Percentiles rank a stretch among this genome's conserved stretches.
phyloP scores from a whole-genome alignment of 164 flowering plant genomes.

The Berberis thunbergii region DNA sequence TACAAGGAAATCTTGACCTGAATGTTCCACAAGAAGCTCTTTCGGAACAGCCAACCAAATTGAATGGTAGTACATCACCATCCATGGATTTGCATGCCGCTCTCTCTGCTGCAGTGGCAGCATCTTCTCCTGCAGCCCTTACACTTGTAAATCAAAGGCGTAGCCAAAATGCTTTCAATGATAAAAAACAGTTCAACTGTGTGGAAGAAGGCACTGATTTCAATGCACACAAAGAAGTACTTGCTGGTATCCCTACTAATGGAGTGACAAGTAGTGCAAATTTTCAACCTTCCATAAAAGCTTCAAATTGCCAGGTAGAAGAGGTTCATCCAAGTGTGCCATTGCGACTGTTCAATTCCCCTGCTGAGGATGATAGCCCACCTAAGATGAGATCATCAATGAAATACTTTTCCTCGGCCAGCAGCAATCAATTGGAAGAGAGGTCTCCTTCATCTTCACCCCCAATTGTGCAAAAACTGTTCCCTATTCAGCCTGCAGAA shows the following conservation, averaged over 20 bases:
- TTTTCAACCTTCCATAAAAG: slow-evolving; percentile 46
- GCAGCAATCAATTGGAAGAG: slow-evolving; percentile 52
- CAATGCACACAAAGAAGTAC: slow-evolving; percentile 22
- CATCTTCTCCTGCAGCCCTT: slow-evolving; percentile 37
- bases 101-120: slow-evolving; percentile 45
- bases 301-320: slow-evolving; percentile 43
- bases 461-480: no score
- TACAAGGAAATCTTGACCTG: no score
- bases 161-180: slow-evolving; percentile 22
- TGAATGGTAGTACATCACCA: slow-evolving; percentile 31
- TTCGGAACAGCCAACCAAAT: slow-evolving; percentile 7
- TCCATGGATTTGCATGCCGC: slow-evolving; percentile 61
- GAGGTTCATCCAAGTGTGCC: slow-evolving; percentile 37
- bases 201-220: slow-evolving; percentile 25
- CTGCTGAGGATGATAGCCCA: slow-evolving; percentile 55
- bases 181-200: slow-evolving; percentile 31
- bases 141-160: slow-evolving; percentile 38
- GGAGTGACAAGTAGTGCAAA: slow-evolving; percentile 50
- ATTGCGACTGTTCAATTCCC: slow-evolving; percentile 65
- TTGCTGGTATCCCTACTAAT: slow-evolving; percentile 23
- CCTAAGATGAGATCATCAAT: slow-evolving; percentile 44
- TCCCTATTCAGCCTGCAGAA: no score
- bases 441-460: no score
- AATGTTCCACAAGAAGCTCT: no score
- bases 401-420: slow-evolving; percentile 77